Conservation (phyloP, 2,329 filamentous ascomycete genomes). For the Paecilomyces sp. region DNA sequence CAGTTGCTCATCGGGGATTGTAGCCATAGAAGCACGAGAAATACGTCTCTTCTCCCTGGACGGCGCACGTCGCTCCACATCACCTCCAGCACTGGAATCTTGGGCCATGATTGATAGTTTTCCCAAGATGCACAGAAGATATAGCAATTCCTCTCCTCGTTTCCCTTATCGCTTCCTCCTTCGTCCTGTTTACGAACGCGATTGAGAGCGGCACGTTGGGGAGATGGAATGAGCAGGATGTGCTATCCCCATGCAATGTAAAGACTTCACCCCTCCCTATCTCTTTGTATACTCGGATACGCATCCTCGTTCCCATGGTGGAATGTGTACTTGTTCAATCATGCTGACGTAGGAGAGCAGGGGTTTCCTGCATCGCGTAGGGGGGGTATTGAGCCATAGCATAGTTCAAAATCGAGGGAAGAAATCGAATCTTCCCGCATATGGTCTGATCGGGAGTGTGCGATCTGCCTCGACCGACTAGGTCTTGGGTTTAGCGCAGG, state of each 20-base stretch:
- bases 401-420: not conserved
- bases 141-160: not conserved
- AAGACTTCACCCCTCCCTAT: not conserved
- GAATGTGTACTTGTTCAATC: constrained; percentile 10
- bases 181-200: not conserved
- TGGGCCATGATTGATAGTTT: not conserved
- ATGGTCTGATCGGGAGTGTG: not conserved
- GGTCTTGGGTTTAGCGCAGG: not conserved
- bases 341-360: constrained; percentile 24
- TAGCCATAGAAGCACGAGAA: constrained; percentile 26
- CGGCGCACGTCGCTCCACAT: constrained; percentile 2
- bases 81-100: not conserved
- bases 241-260: not conserved
- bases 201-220: not conserved
- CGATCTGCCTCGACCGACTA: not conserved
- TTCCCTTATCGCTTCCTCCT: not conserved
- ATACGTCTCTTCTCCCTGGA: constrained; percentile 17
- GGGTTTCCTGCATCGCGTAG: constrained; percentile 5
- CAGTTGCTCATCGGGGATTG: constrained; percentile 23
- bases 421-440: not conserved
- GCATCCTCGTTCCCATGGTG: not conserved
- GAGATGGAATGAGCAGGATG: not conserved
- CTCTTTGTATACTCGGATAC: not conserved
- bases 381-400: not conserved
- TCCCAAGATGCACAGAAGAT: not conserved